phyloP scores from a whole-genome alignment of 208 protist genomes.

The Tritrichomonas musculus region DNA sequence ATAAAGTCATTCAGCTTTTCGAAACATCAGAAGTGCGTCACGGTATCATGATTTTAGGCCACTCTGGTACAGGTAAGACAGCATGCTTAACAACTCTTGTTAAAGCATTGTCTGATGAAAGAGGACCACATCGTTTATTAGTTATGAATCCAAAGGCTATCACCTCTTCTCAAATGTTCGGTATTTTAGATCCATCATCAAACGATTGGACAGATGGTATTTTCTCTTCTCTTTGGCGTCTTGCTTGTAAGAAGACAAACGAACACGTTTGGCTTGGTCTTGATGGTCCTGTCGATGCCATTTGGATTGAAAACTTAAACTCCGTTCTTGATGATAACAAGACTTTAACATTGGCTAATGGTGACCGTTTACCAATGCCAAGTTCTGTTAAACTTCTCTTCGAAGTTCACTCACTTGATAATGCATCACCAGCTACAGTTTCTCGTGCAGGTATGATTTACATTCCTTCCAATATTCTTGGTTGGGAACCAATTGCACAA shows the following conservation, averaged over 20 bases:
- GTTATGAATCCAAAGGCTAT: constrained; percentile 74
- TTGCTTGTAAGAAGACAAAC: constrained; percentile 52
- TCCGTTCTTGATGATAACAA: constrained; percentile 98
- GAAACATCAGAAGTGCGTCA: constrained; percentile 68
- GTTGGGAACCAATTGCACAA: constrained; percentile 63
- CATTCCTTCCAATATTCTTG: constrained; percentile 83
- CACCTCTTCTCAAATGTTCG: constrained; percentile 70
- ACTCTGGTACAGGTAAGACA: constrained; percentile 64
- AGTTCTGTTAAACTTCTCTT: constrained; percentile 86
- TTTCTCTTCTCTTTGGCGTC: constrained; percentile 80
- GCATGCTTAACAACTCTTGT: constrained; percentile 37
- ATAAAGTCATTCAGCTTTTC: constrained; percentile 70
- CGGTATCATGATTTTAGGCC: constrained; percentile 68
- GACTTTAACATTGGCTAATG: constrained; percentile 90
- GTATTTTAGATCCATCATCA: constrained; percentile 78
- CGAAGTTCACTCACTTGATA: constrained; percentile 90
- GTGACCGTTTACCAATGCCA: constrained; percentile 87
- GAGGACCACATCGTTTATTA: constrained; percentile 45
- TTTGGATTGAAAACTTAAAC: constrained; percentile 98
- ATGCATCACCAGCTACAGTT: constrained; percentile 96
- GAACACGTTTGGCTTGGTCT: constrained; percentile 74
- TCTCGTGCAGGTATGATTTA: constrained; percentile 93
- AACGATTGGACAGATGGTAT: constrained; percentile 95
- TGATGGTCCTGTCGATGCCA: constrained; percentile 92
- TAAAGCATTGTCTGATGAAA: constrained; percentile 37